Evolutionary conservation across 2,329 filamentous ascomycete species (phyloP).

Genomic region (Trichoderma afroharzianum): DNA sequence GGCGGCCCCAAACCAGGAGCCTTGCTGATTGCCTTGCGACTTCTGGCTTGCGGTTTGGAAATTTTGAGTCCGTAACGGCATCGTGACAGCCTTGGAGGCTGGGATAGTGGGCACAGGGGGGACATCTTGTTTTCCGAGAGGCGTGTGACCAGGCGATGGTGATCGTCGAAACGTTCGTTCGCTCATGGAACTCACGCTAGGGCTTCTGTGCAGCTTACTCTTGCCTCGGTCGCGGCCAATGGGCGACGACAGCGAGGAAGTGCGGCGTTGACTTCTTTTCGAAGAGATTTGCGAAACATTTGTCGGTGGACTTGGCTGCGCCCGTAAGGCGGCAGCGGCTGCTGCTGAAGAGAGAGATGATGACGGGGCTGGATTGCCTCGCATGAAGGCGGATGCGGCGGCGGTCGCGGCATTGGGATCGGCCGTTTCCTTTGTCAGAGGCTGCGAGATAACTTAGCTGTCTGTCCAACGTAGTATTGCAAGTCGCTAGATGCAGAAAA

Average conservation of each 20-base stretch:
- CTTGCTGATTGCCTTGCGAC: slow-evolving; percentile 37
- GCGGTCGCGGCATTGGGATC: slow-evolving; percentile 74
- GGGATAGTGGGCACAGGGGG: slow-evolving; percentile 78
- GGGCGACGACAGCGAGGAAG: slow-evolving; percentile 67
- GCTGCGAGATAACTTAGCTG: slow-evolving; percentile 40
- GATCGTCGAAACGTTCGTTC: slow-evolving; percentile 84
- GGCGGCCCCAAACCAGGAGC: slow-evolving; percentile 50
- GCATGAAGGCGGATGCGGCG: slow-evolving; percentile 76
- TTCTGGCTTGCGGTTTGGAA: slow-evolving; percentile 54
- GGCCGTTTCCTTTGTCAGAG: slow-evolving; percentile 59
- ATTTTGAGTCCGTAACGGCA: slow-evolving; percentile 45
- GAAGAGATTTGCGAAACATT: slow-evolving; percentile 81
- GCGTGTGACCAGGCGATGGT: slow-evolving; percentile 55
- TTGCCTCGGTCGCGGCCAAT: slow-evolving; percentile 45
- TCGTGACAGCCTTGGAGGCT: slow-evolving; percentile 23
- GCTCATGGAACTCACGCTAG: slow-evolving; percentile 78
- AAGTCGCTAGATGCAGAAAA: too few species aligned
- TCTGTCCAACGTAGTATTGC: not conserved
- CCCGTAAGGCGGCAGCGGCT: slow-evolving; percentile 78
- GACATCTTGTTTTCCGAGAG: slow-evolving; percentile 43
- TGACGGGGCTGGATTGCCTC: slow-evolving; percentile 59
- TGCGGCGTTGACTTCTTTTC: slow-evolving; percentile 74
- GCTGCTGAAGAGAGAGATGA: slow-evolving; percentile 73
- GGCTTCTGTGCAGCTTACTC: slow-evolving; percentile 56
- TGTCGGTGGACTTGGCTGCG: slow-evolving; percentile 72